Evolutionary conservation across 371 early-diverging fungal species (phyloP), one percentile per base, ranked within the genome.

Genomic region (Rhizomucor miehei): DNA sequence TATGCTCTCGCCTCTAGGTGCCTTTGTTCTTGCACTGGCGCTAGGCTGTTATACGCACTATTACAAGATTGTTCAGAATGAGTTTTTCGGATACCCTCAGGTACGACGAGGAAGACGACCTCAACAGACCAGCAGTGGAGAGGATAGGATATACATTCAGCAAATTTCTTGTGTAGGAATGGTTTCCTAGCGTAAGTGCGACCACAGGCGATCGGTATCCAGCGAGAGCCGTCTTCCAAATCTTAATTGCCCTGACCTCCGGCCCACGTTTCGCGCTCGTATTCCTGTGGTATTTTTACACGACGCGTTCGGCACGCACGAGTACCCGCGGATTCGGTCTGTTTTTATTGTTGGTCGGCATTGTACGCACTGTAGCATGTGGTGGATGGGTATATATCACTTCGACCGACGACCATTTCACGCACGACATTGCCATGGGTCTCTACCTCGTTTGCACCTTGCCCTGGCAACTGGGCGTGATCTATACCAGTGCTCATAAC

Each of bases 311-410:
- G 37, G 65, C 73, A 44, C 70, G 64, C 16, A 72, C 76, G 17
- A 70, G 72, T 16, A 75, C 78, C 20, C 62, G 66, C 45, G 63
- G 69, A 35, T 79, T 75, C 62, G 80, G 89, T 46, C 73, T 77
- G 62, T 77, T 82, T 45, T 71, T 89, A 37, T 71, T 86, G 51
- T 48, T 62, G 45, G 71, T 88, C 19, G 90, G 87, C 20, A 57
- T 90, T 38, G 48, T 88, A 46, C 85, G 90, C 52, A 88, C 90
- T 5, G 74, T 86, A 3, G 71, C 89, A 16, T 87, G 88, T 52
- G 90, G 89, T 51, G 89, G 88, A 39, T 91, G 89, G 88, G 88
- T 88, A 3, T 91, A 88, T 60, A 79, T 91, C 61, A 91, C 89
- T 1, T 88, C 88, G 0, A 82, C 88, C 9, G 90, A 91, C 53